phyloP scores from a whole-genome alignment of 495 filamentous ascomycete genomes.

The Aspergillus cavernicola region DNA sequence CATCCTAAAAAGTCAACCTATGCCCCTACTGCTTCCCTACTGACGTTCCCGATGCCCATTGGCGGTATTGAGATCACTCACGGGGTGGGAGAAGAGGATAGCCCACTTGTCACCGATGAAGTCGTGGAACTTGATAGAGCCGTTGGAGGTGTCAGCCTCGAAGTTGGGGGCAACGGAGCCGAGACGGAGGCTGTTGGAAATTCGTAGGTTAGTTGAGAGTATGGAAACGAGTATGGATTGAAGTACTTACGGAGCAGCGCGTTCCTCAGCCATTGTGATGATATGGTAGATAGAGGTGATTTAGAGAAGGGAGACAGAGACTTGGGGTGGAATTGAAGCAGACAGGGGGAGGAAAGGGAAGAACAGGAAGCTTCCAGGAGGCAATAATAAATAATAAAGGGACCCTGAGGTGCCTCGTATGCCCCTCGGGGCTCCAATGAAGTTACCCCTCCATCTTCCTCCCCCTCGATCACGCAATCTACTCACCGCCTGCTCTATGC shows the following conservation, averaged over 20 bases:
- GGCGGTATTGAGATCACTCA: slow-evolving; percentile 39
- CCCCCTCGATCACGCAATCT: slow-evolving; percentile 38
- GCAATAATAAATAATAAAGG: neutral
- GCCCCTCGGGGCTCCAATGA: neutral
- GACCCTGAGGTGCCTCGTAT: slow-evolving; percentile 6
- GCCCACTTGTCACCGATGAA: slow-evolving; percentile 94
- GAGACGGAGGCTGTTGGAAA: slow-evolving; percentile 66
- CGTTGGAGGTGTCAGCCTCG: slow-evolving; percentile 84
- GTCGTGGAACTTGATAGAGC: slow-evolving; percentile 94
- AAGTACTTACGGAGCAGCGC: slow-evolving; percentile 46
- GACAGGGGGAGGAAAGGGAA: slow-evolving; percentile 9
- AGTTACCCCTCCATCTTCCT: slow-evolving; percentile 15
- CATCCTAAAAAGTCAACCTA: slow-evolving; percentile 31
- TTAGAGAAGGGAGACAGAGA: neutral
- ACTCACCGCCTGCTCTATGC: slow-evolving; percentile 22
- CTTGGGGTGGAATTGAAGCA: neutral
- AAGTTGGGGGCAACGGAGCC: slow-evolving; percentile 91
- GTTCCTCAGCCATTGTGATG: slow-evolving; percentile 50
- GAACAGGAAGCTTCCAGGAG: slow-evolving; percentile 23
- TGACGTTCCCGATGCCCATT: neutral
- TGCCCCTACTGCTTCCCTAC: neutral
- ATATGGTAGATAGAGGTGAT: slow-evolving; percentile 4
- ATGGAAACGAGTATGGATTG: neutral
- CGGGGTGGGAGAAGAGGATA: slow-evolving; percentile 95
- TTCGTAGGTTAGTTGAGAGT: neutral